phyloP scores from a whole-genome alignment of 371 early-diverging fungal species.

The Umbelopsis sp. region DNA sequence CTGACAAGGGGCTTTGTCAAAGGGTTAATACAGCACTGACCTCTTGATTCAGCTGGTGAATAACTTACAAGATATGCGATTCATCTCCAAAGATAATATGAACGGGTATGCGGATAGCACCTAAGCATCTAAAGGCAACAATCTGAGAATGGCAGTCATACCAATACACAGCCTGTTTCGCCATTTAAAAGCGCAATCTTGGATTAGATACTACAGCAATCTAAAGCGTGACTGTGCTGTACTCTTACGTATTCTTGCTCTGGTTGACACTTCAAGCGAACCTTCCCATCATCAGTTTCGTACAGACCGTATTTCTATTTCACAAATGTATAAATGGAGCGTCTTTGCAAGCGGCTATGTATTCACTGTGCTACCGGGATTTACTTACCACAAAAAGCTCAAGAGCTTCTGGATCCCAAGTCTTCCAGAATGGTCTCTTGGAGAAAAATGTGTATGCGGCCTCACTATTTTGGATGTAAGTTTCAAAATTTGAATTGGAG shows the following conservation, averaged over 20 bases:
- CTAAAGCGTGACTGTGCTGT: background rate
- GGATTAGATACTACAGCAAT: background rate
- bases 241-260: slow-evolving; percentile 47
- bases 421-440: slow-evolving; percentile 34
- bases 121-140: slow-evolving; percentile 19
- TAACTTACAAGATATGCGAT: slow-evolving; percentile 28
- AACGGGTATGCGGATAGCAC: slow-evolving; percentile 20
- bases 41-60: background rate
- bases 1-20: background rate
- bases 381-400: slow-evolving; percentile 39
- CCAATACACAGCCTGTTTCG: slow-evolving; percentile 20
- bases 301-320: slow-evolving; percentile 45
- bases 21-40: background rate
- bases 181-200: slow-evolving; percentile 5
- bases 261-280: slow-evolving; percentile 41
- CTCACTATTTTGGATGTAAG: slow-evolving; percentile 23
- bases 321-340: background rate
- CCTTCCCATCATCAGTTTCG: slow-evolving; percentile 43
- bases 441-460: slow-evolving; percentile 32
- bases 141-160: slow-evolving; percentile 19
- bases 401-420: slow-evolving; percentile 44
- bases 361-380: background rate
- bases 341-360: background rate
- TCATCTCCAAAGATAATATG: slow-evolving; percentile 27
- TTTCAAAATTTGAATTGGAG: background rate